Evolutionary conservation across 257 asterid genomes (phyloP).

Genomic region (Haberlea rhodopensis): DNA sequence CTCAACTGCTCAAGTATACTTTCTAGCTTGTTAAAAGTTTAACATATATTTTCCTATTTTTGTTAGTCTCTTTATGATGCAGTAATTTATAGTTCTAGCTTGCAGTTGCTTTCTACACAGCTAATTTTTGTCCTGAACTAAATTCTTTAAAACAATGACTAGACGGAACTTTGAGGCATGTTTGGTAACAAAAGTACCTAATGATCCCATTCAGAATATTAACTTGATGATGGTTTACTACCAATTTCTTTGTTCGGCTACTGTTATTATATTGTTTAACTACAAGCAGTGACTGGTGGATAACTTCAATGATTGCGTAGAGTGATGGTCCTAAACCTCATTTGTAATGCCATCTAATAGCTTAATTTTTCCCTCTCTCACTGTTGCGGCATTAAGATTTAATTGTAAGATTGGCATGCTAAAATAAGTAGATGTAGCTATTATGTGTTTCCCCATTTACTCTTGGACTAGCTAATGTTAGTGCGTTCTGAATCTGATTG

Average conservation of each 20-base stretch:
- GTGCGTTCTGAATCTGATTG: constrained; percentile 14
- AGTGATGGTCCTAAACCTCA: constrained; percentile 5
- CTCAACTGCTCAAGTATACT: background rate
- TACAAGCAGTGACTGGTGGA: constrained; percentile 1
- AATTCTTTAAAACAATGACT: background rate
- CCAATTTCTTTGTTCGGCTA: constrained; percentile 21
- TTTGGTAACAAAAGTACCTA: background rate
- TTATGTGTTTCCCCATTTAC: constrained; percentile 3
- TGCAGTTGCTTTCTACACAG: background rate
- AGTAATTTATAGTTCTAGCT: background rate
- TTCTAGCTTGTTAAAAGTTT: constrained; percentile 9
- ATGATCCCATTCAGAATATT: background rate
- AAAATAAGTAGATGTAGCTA: background rate
- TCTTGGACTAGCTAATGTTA: constrained; percentile 9
- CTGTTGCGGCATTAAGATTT: background rate
- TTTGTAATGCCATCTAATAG: background rate
- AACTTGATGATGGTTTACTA: constrained; percentile 14
- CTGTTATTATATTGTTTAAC: constrained; percentile 1
- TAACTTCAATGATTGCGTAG: constrained; percentile 9
- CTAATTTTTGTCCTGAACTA: constrained; percentile 16
- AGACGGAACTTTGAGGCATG: background rate
- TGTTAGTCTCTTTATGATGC: constrained; percentile 3
- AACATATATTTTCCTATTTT: background rate
- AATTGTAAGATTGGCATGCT: constrained; percentile 2
- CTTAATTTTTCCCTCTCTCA: background rate